phyloP scores from a whole-genome alignment of 1,284 basidiomycete species.

The Ustilago loliicola region DNA sequence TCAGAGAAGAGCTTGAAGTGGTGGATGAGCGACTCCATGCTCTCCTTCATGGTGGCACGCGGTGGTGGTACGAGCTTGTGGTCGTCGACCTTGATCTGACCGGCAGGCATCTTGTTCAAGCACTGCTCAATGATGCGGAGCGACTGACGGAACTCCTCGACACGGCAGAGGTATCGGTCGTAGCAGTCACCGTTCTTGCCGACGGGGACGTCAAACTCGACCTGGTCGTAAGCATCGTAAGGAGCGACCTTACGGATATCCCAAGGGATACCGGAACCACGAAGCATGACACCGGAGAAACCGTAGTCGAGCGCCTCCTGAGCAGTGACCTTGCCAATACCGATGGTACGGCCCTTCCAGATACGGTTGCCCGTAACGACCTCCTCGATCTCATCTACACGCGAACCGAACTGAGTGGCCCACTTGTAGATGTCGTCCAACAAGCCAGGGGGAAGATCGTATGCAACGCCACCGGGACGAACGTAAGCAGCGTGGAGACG shows the following conservation, averaged over 20 bases:
- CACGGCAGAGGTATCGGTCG: slow-evolving; percentile 92
- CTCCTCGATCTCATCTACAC: slow-evolving; percentile 97
- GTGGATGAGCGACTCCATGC: slow-evolving; percentile 95
- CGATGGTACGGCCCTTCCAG: slow-evolving; percentile 95
- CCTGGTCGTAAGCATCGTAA: slow-evolving; percentile 97
- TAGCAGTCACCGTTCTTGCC: slow-evolving; percentile 98
- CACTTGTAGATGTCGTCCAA: slow-evolving; percentile 98
- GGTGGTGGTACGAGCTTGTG: slow-evolving; percentile 98
- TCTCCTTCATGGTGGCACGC: slow-evolving; percentile 97
- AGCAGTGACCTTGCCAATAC: slow-evolving; percentile 90
- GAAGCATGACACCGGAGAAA: slow-evolving; percentile 96
- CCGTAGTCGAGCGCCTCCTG: slow-evolving; percentile 92
- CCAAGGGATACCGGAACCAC: slow-evolving; percentile 95
- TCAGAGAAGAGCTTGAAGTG: slow-evolving; percentile 98
- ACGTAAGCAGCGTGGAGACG: slow-evolving; percentile 98
- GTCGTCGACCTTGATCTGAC: slow-evolving; percentile 94
- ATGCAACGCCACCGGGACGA: slow-evolving; percentile 96
- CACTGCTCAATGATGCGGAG: slow-evolving; percentile 86
- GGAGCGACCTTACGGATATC: slow-evolving; percentile 89
- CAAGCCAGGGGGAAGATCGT: slow-evolving; percentile 94
- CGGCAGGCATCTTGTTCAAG: slow-evolving; percentile 95
- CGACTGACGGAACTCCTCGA: slow-evolving; percentile 97
- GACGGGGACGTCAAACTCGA: slow-evolving; percentile 96
- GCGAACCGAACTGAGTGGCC: slow-evolving; percentile 91
- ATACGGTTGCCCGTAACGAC: slow-evolving; percentile 97